These are phyloP conservation scores for Jacaranda copaia DNA, from an alignment of 257 asterid species.

Conservation along the genomic window DNA sequence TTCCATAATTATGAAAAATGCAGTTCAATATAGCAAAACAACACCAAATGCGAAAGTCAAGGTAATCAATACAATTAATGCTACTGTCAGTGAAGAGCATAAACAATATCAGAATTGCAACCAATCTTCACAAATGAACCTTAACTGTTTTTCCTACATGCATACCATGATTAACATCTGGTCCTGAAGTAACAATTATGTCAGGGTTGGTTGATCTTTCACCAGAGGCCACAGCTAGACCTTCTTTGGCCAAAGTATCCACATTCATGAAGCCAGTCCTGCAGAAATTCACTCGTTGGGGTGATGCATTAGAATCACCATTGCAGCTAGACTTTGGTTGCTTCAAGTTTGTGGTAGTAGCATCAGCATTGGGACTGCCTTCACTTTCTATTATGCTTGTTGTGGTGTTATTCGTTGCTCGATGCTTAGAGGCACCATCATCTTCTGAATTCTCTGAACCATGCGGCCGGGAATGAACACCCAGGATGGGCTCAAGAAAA, in stretches of 20 bases:
- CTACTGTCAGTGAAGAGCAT: not conserved
- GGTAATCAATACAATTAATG: not conserved
- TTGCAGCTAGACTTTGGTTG: slow-evolving; percentile 59
- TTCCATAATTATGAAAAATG: slow-evolving; percentile 29
- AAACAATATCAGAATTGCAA: slow-evolving; percentile 13
- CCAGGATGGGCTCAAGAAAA: slow-evolving; percentile 87
- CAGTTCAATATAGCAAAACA: slow-evolving; percentile 18
- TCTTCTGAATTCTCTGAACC: slow-evolving; percentile 59
- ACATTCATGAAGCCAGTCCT: slow-evolving; percentile 51
- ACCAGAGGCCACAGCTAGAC: slow-evolving; percentile 46
- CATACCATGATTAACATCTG: slow-evolving; percentile 62
- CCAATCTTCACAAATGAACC: slow-evolving; percentile 31
- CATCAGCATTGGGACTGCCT: slow-evolving; percentile 64
- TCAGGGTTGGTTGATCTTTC: slow-evolving; percentile 58
- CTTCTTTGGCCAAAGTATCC: slow-evolving; percentile 60
- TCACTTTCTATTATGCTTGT: slow-evolving; percentile 61
- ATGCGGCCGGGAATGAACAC: slow-evolving; percentile 63
- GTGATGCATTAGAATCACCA: slow-evolving; percentile 65
- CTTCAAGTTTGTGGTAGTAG: slow-evolving; percentile 52
- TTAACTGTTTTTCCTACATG: slow-evolving; percentile 10
- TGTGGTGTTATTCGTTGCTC: slow-evolving; percentile 42
- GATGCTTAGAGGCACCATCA: slow-evolving; percentile 53
- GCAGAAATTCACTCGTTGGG: slow-evolving; percentile 48
- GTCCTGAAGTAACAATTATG: slow-evolving; percentile 47
- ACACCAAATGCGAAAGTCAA: not conserved